Base-by-base conservation (phyloP, 257 asterid genomes). In the Pogostemon cablin region DNA sequence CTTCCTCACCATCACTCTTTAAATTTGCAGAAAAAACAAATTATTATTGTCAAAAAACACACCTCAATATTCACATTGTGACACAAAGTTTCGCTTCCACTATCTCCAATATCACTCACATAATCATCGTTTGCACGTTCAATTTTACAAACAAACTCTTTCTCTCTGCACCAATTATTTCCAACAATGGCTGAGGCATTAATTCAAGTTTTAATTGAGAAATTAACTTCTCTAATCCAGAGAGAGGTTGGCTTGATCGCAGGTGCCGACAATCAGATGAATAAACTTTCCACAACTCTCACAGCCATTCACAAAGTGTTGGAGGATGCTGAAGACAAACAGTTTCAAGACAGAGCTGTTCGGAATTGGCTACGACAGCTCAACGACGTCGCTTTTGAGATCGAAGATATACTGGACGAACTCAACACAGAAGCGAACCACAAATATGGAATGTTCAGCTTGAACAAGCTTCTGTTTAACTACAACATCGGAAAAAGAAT, bases 321-420 rank as follows among this genome's bases (percentile, higher is more conserved):
- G 2, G 75, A 69, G 59, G 76, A 73, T 42, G 79, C 75, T 6
- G 62, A 70, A 12, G 55, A 56, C 42, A 63, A 50, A 55, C 76
- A 72, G 7, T n/a, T 54, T 7, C 67, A 41, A 3, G 38, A 48
- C 67, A 57, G 35, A 15, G 5, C 59, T 0, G 59, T 70, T 4
- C 60, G 47, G 52, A 65, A 8, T 11, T 75, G 83, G 83, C 60
- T 71, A 9, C 38, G 41, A 11, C 64, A 72, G 76, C 78, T 80
- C 38, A 41, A 72, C 2, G 48, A 3, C n/a, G 37, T 63, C 6
- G 63, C 79, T 3, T 68, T 54, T 40, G 74, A 80, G 62, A 60
- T 72, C 4, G 84, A 80, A 9, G 81, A 72, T 50, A 9, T 81
- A 7, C 12, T 75, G 50, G 82, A 67, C 3, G 85, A 81, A 17